Percentiles rank a stretch among this genome's conserved stretches.
Evolutionary conservation across 768 basidiomycete genomes (phyloP).

Genomic region (Amanita rimosa): DNA sequence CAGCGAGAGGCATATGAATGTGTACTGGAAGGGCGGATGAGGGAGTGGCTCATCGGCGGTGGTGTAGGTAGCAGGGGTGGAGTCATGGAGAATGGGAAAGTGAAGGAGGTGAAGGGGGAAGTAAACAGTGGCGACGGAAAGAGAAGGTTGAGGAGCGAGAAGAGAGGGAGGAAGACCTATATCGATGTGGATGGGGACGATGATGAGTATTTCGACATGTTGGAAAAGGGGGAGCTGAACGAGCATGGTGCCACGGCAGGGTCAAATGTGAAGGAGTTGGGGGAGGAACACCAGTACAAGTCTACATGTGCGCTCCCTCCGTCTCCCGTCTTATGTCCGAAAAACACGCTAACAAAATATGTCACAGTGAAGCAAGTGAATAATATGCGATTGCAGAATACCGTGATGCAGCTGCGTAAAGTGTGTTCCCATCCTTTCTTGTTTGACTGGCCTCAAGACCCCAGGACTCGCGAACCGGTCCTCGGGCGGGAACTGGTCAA

Average conservation of each 20-base stretch:
- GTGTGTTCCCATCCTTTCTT: conserved; percentile 90
- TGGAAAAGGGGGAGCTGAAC: conserved; percentile 38
- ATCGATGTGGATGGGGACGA: conserved; percentile 45
- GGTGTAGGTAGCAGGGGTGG: conserved; percentile 12
- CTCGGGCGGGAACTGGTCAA: conserved; percentile 75
- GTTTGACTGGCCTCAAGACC: conserved; percentile 75
- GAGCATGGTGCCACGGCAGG: conserved; percentile 17
- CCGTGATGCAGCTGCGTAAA: conserved; percentile 95
- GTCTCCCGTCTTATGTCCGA: conserved; percentile 8
- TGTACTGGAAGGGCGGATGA: conserved; percentile 60
- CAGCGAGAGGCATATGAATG: conserved; percentile 84
- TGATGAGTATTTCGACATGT: conserved; percentile 52
- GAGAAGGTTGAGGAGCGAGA: conserved; percentile 20
- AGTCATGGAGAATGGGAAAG: conserved; percentile 10
- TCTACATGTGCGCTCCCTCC: conserved; percentile 36
- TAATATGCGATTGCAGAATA: conserved; percentile 89
- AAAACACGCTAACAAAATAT: neutral
- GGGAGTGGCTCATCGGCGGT: conserved; percentile 43
- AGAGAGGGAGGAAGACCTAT: conserved; percentile 32
- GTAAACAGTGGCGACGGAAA: conserved; percentile 11
- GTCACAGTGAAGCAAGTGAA: conserved; percentile 69
- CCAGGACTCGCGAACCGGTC: conserved; percentile 44
- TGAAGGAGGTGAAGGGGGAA: conserved; percentile 4
- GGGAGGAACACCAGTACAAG: conserved; percentile 31
- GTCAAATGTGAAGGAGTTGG: conserved; percentile 13